A percentile compares a stretch with the other conserved stretches of the same genome.
phyloP scores from a whole-genome alignment of 768 basidiomycete species.

The Pulveroboletus sp. region DNA sequence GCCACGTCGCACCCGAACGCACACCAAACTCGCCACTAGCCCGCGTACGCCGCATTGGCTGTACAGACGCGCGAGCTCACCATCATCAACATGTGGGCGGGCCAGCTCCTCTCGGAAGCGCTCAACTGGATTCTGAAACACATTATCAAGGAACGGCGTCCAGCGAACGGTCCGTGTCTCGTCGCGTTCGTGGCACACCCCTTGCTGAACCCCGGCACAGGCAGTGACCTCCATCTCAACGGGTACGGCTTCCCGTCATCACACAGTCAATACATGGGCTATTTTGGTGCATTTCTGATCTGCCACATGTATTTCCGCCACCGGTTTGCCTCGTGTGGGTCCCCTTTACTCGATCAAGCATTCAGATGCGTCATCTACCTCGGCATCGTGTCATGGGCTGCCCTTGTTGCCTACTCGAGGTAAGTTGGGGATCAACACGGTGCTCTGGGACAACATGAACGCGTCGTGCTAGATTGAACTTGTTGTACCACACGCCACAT shows the following conservation, averaged over 20 bases:
- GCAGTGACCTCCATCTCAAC: slow-evolving; percentile 29
- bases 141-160: slow-evolving; percentile 64
- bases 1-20: not conserved
- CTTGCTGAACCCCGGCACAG: slow-evolving; percentile 12
- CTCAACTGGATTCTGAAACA: slow-evolving; percentile 71
- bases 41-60: slow-evolving; percentile 74
- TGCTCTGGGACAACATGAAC: not conserved
- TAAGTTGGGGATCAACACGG: slow-evolving; percentile 28
- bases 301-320: slow-evolving; percentile 74
- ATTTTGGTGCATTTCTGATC: slow-evolving; percentile 73
- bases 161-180: slow-evolving; percentile 45
- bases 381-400: slow-evolving; percentile 54
- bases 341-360: slow-evolving; percentile 45
- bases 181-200: not conserved
- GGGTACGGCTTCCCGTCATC: slow-evolving; percentile 89
- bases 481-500: slow-evolving; percentile 69
- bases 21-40: slow-evolving; percentile 38
- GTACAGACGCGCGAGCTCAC: slow-evolving; percentile 75
- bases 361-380: slow-evolving; percentile 48
- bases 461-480: slow-evolving; percentile 47
- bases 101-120: slow-evolving; percentile 70
- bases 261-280: slow-evolving; percentile 90
- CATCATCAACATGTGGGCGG: slow-evolving; percentile 82
- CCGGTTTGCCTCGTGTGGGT: slow-evolving; percentile 56
- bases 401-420: slow-evolving; percentile 77